phyloP scores from a whole-genome alignment of 192 early-diverging fungal species.

The Umbelopsis sp. region DNA sequence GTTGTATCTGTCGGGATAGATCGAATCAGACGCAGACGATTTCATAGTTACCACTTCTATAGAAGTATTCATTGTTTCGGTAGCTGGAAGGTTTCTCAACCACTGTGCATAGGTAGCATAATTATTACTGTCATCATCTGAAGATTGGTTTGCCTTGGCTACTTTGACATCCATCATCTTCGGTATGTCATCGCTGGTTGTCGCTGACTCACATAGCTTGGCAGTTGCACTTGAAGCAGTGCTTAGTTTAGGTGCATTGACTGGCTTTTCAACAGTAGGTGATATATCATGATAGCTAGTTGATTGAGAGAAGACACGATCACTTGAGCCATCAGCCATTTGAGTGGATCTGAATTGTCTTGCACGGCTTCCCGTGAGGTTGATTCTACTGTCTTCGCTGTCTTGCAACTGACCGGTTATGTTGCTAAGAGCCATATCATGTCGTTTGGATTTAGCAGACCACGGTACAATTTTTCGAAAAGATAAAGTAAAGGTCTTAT shows the following conservation, averaged over 20 bases:
- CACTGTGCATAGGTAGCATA: constrained; percentile 8
- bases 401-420: not conserved
- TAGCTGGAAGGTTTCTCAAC: not conserved
- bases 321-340: no score
- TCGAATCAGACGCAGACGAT: not conserved
- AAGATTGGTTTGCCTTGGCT: not conserved
- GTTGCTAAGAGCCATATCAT: not conserved
- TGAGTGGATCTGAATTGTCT: not conserved
- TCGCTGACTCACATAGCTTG: no score
- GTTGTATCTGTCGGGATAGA: no score
- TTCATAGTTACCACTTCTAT: not conserved
- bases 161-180: not conserved
- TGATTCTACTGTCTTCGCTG: not conserved
- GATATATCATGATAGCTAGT: no score
- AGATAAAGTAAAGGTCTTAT: not conserved
- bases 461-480: constrained; percentile 4
- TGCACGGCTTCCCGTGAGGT: not conserved
- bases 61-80: not conserved
- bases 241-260: no score
- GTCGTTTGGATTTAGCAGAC: not conserved
- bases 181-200: no score
- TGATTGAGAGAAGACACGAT: no score
- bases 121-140: not conserved
- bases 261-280: no score
- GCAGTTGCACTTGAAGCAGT: no score